Evolutionary conservation across 768 basidiomycete species (phyloP).

Genomic region (Serendipita sp.): DNA sequence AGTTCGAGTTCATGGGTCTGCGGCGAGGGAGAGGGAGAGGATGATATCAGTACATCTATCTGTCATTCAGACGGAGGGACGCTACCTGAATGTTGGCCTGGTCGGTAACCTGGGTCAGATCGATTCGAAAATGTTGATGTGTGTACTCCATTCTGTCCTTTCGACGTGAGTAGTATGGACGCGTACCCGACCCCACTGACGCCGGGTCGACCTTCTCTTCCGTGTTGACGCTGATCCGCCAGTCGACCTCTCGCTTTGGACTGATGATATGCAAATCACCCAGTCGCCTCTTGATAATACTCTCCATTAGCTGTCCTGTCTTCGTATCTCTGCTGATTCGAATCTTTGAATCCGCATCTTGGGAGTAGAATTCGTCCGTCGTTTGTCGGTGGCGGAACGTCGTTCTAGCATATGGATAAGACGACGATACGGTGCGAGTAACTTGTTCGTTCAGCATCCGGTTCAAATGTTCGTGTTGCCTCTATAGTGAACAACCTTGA

Average conservation of each 20-base stretch:
- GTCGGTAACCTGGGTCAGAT: slow-evolving; percentile 76
- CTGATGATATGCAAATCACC: slow-evolving; percentile 78
- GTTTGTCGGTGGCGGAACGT: slow-evolving; percentile 63
- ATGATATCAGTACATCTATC: background rate
- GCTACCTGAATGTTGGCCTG: slow-evolving; percentile 22
- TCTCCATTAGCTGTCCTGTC: slow-evolving; percentile 46
- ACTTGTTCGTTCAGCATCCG: slow-evolving; percentile 70
- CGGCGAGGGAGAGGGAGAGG: slow-evolving; percentile 1
- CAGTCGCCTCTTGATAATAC: slow-evolving; percentile 65
- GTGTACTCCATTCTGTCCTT: slow-evolving; percentile 89
- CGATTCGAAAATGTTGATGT: slow-evolving; percentile 86
- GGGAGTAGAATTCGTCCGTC: slow-evolving; percentile 62
- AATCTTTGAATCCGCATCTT: slow-evolving; percentile 39
- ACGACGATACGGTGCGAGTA: slow-evolving; percentile 35
- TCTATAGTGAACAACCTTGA: slow-evolving; percentile 29
- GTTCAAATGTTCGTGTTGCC: slow-evolving; percentile 81
- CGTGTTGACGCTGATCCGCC: slow-evolving; percentile 84
- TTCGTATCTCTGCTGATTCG: slow-evolving; percentile 77
- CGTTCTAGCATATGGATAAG: slow-evolving; percentile 40
- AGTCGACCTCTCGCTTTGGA: slow-evolving; percentile 74
- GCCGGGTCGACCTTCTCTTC: slow-evolving; percentile 44
- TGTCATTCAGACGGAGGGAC: slow-evolving; percentile 1
- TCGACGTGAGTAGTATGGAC: slow-evolving; percentile 32
- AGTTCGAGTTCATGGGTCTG: slow-evolving; percentile 70
- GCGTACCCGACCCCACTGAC: slow-evolving; percentile 42